Evolutionary conservation across 257 asterid species (phyloP).

Genomic region (Plantago elongata): DNA sequence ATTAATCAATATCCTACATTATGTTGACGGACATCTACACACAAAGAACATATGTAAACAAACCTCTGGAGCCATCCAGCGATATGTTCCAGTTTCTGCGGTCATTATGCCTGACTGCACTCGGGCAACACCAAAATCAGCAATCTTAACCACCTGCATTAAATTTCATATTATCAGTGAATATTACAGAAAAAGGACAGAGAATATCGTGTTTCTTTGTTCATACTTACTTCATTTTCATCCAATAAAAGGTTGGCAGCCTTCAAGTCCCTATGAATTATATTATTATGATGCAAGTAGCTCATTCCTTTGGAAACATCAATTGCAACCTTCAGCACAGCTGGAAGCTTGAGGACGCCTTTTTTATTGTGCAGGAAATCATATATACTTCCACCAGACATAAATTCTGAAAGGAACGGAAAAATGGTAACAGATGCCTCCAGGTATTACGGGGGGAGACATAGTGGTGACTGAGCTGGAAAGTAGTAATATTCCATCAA

Average conservation of each 20-base stretch:
- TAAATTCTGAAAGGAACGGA: slow-evolving; percentile 45
- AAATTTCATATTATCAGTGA: not conserved
- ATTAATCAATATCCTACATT: not conserved
- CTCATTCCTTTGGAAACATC: slow-evolving; percentile 93
- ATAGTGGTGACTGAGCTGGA: not conserved
- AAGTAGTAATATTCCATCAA: slow-evolving; percentile 3
- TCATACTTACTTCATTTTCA: slow-evolving; percentile 59
- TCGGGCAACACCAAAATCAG: slow-evolving; percentile 87
- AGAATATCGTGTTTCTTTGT: not conserved
- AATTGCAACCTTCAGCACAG: slow-evolving; percentile 55
- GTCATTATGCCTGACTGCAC: slow-evolving; percentile 93
- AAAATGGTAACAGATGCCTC: not conserved
- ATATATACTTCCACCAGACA: slow-evolving; percentile 87
- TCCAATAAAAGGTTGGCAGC: slow-evolving; percentile 86
- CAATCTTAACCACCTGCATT: slow-evolving; percentile 75
- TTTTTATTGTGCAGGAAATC: slow-evolving; percentile 71
- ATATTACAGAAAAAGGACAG: not conserved
- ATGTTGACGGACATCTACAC: not conserved
- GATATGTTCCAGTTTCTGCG: slow-evolving; percentile 92
- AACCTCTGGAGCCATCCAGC: slow-evolving; percentile 99
- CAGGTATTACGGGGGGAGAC: not conserved
- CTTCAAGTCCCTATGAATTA: slow-evolving; percentile 82
- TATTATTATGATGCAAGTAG: slow-evolving; percentile 76
- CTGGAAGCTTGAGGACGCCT: slow-evolving; percentile 58
- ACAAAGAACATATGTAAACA: not conserved